phyloP scores from a whole-genome alignment of 257 asterid genomes.

The Plantago ovata region DNA sequence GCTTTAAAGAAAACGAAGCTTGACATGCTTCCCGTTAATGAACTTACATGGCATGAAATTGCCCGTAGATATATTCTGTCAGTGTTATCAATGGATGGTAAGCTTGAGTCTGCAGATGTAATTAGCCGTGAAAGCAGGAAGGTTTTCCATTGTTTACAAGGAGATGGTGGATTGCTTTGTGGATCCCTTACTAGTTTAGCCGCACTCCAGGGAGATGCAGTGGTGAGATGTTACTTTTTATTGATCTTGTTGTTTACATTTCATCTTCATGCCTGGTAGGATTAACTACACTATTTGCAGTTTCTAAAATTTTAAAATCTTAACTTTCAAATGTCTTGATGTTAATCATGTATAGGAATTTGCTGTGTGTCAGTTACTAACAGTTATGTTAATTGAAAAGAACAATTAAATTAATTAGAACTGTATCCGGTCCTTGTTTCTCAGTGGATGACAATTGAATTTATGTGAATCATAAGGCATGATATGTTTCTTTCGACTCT shows the following conservation, averaged over 20 bases:
- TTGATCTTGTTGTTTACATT: constrained; percentile 17
- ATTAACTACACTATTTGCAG: too few relatives aligned
- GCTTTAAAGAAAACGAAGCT: constrained; percentile 60
- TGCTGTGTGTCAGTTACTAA: too few relatives aligned
- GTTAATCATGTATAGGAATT: too few relatives aligned
- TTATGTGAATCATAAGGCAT: too few relatives aligned
- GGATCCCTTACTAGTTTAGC: constrained; percentile 84
- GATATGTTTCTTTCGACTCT: too few relatives aligned
- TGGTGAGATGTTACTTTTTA: constrained; percentile 45
- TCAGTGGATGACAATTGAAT: too few relatives aligned
- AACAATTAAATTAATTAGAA: too few relatives aligned
- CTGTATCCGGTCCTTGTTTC: too few relatives aligned
- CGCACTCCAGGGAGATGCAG: constrained; percentile 89
- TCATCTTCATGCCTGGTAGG: background rate
- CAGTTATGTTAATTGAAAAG: too few relatives aligned
- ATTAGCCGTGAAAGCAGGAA: constrained; percentile 83
- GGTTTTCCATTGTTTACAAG: constrained; percentile 83
- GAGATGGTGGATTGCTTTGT: constrained; percentile 92
- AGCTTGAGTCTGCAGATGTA: constrained; percentile 77
- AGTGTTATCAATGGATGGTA: constrained; percentile 72
- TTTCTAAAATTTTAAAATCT: too few relatives aligned
- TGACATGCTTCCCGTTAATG: constrained; percentile 77
- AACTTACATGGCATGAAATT: constrained; percentile 93
- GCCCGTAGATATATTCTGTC: constrained; percentile 83
- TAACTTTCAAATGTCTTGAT: too few relatives aligned